Conservation (phyloP, 768 basidiomycete genomes). For the Harrya chromipes region DNA sequence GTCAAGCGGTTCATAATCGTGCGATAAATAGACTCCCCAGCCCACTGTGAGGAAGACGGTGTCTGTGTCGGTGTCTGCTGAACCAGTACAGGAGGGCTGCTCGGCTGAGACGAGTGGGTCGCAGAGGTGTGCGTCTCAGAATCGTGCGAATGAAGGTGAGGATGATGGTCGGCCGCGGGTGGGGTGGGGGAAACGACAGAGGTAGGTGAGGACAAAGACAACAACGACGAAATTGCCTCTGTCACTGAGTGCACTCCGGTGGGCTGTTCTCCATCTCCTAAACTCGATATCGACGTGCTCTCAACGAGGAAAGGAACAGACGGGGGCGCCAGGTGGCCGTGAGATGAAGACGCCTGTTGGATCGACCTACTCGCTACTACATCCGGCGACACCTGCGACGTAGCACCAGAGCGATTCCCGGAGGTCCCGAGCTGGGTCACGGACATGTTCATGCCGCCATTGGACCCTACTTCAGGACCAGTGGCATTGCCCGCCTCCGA, state of each 20-base stretch:
- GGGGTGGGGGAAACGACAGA: conserved; percentile 1
- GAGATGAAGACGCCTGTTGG: neutral
- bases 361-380: neutral
- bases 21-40: conserved; percentile 91
- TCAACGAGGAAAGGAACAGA: neutral
- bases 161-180: neutral
- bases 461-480: neutral
- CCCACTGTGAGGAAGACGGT: conserved; percentile 14
- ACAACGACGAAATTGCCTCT: conserved; percentile 24
- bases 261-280: conserved; percentile 3
- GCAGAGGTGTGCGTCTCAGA: neutral
- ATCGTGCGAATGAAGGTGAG: conserved; percentile 1
- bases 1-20: conserved; percentile 93
- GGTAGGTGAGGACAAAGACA: conserved; percentile 5
- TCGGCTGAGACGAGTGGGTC: conserved; percentile 8
- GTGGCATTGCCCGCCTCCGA: neutral
- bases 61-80: conserved; percentile 7
- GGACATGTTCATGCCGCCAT: conserved; percentile 6
- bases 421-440: neutral
- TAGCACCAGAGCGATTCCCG: neutral
- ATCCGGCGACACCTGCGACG: neutral
- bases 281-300: neutral
- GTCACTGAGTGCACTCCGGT: conserved; percentile 9
- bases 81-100: neutral
- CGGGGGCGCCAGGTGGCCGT: neutral